phyloP scores from a whole-genome alignment of 2,329 filamentous ascomycete species.

The Alternaria hordeiaustralica region DNA sequence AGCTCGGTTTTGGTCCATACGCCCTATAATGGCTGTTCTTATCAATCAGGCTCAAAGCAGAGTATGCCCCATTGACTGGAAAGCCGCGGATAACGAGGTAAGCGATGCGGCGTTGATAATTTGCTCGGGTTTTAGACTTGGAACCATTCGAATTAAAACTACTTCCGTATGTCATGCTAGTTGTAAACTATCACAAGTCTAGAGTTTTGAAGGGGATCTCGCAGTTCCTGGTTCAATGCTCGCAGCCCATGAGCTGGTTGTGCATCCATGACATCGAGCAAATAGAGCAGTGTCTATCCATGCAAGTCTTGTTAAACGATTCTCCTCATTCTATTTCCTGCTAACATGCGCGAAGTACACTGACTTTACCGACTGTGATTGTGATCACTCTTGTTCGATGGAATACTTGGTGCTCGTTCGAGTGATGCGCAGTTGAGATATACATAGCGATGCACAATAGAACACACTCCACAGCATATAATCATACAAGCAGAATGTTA shows the following conservation, averaged over 20 bases:
- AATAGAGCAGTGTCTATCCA: background rate
- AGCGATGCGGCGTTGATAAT: background rate
- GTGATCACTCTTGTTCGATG: background rate
- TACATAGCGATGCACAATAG: background rate
- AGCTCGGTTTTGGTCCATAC: fast-evolving
- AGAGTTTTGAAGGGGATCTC: background rate
- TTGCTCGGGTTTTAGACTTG: background rate
- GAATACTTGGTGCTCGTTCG: background rate
- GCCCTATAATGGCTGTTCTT: background rate
- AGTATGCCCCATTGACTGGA: background rate
- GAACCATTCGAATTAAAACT: background rate
- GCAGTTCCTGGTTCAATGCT: background rate
- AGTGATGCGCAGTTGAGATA: background rate
- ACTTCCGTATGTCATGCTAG: background rate
- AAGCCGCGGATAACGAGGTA: background rate
- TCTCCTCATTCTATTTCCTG: background rate
- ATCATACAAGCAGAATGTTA: background rate
- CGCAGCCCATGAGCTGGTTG: background rate
- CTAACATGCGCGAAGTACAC: background rate
- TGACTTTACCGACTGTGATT: background rate
- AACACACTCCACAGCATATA: background rate
- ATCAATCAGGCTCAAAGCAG: background rate
- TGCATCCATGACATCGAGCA: background rate
- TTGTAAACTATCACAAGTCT: background rate
- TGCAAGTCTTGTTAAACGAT: background rate